A percentile compares a stretch with the other conserved stretches of the same genome.
Evolutionary conservation across 805 yeast species (phyloP).

Genomic region (Teunomyces kruisii): DNA sequence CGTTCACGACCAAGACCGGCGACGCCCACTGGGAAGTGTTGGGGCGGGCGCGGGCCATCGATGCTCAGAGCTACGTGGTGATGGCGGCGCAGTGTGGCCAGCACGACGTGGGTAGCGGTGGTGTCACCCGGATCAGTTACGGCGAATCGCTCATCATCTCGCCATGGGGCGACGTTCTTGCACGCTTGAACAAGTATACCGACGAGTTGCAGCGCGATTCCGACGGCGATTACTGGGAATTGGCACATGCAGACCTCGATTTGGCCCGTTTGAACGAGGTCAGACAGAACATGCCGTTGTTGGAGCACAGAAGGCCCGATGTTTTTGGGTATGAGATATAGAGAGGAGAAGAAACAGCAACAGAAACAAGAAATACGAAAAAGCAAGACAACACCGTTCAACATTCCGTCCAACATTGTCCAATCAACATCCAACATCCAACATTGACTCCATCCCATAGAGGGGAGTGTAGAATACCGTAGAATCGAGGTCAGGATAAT

Average conservation of each 20-base stretch:
- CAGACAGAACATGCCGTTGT: slow-evolving; percentile 72
- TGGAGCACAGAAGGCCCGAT: slow-evolving; percentile 69
- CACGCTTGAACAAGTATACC: slow-evolving; percentile 40
- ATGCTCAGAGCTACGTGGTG: slow-evolving; percentile 81
- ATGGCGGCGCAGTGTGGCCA: slow-evolving; percentile 88
- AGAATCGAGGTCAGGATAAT: too few species aligned
- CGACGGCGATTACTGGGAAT: slow-evolving; percentile 36
- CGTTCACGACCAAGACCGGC: slow-evolving; percentile 91
- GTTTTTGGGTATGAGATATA: slow-evolving; percentile 46
- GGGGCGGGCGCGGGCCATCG: slow-evolving; percentile 83
- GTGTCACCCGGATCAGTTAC: slow-evolving; percentile 62
- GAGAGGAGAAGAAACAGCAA: background rate
- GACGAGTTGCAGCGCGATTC: slow-evolving; percentile 20
- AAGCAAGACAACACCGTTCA: too few species aligned
- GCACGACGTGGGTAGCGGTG: slow-evolving; percentile 50
- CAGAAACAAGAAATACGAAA: too few species aligned
- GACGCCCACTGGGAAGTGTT: slow-evolving; percentile 84
- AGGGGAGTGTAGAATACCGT: background rate
- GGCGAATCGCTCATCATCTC: slow-evolving; percentile 88
- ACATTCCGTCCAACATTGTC: too few species aligned
- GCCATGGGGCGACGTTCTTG: slow-evolving; percentile 85
- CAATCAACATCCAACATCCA: too few species aligned
- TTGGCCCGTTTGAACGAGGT: slow-evolving; percentile 46
- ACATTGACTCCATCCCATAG: too few species aligned
- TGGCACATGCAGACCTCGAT: slow-evolving; percentile 68